Conservation (phyloP, 1,284 basidiomycete species). For the Ceratorhiza oryzae-sativae region DNA sequence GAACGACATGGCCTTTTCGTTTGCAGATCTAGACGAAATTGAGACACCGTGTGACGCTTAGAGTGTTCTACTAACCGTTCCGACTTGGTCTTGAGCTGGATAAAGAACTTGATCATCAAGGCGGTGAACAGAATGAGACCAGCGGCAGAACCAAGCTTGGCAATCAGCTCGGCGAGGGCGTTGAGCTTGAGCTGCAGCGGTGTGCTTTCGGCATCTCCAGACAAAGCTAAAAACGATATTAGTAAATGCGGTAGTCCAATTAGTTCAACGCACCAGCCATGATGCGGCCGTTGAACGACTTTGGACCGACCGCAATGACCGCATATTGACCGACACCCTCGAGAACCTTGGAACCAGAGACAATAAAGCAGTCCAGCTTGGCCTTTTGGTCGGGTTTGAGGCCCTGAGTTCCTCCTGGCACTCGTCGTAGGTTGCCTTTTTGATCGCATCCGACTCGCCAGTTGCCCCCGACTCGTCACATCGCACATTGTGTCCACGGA, state of each 20-base stretch:
- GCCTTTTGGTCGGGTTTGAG: slow-evolving; percentile 49
- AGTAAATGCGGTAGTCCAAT: slow-evolving; percentile 41
- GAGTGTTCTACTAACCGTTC: slow-evolving; percentile 51
- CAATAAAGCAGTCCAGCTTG: slow-evolving; percentile 91
- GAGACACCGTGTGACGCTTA: neutral
- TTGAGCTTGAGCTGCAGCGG: slow-evolving; percentile 96
- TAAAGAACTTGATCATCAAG: slow-evolving; percentile 94
- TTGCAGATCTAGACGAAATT: slow-evolving; percentile 61
- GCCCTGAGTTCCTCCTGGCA: slow-evolving; percentile 60
- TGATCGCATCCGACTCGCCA: slow-evolving; percentile 95
- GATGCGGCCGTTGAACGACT: slow-evolving; percentile 94
- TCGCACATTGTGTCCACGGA: slow-evolving; percentile 90
- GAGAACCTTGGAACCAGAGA: slow-evolving; percentile 93
- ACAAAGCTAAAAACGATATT: slow-evolving; percentile 64
- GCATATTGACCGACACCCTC: slow-evolving; percentile 96
- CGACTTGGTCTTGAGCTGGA: slow-evolving; percentile 75
- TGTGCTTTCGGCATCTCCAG: slow-evolving; percentile 83
- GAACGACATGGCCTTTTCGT: slow-evolving; percentile 89
- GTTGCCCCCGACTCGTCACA: slow-evolving; percentile 98
- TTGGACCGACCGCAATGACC: slow-evolving; percentile 89
- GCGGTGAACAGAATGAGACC: slow-evolving; percentile 84
- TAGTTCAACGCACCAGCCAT: slow-evolving; percentile 81
- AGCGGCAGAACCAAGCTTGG: slow-evolving; percentile 84
- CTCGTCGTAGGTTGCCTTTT: slow-evolving; percentile 82
- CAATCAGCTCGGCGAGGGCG: slow-evolving; percentile 89